These are phyloP conservation scores for Filosporella fistucella DNA, from an alignment of 495 filamentous ascomycete genomes.

Conservation along the genomic window DNA sequence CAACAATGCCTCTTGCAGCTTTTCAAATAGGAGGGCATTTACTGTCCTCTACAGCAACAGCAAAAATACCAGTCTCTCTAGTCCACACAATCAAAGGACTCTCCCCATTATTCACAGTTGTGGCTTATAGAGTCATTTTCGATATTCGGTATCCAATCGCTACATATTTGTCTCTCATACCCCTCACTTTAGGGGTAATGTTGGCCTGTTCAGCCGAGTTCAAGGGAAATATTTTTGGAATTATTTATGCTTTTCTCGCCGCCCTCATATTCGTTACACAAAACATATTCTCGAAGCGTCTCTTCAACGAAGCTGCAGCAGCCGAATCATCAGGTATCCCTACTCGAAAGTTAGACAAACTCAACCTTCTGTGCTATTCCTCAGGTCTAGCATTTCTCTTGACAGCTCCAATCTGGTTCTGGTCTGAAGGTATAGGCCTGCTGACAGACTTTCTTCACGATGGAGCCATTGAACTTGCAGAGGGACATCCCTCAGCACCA, in stretches of 20 bases:
- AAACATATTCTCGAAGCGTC: constrained; percentile 97
- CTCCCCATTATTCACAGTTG: constrained; percentile 90
- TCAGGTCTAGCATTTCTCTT: constrained; percentile 85
- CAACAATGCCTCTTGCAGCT: constrained; percentile 81
- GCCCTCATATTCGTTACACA: constrained; percentile 96
- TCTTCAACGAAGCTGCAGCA: constrained; percentile 93
- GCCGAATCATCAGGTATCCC: constrained; percentile 68
- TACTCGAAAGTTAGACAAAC: constrained; percentile 82
- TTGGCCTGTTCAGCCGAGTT: constrained; percentile 91
- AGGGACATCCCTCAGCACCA: constrained; percentile 41
- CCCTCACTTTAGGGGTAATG: constrained; percentile 88
- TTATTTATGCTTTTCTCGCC: constrained; percentile 78
- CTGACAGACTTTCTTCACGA: constrained; percentile 67
- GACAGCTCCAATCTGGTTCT: constrained; percentile 91
- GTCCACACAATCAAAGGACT: constrained; percentile 99
- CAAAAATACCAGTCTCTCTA: constrained; percentile 90
- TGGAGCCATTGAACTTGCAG: constrained; percentile 53
- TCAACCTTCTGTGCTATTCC: constrained; percentile 96
- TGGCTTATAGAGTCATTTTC: constrained; percentile 88
- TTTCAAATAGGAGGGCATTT: constrained; percentile 96
- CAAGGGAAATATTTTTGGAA: constrained; percentile 80
- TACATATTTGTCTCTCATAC: constrained; percentile 90
- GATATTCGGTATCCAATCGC: constrained; percentile 79
- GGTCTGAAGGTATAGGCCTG: constrained; percentile 77
- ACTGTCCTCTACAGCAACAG: constrained; percentile 85